Conservation (phyloP, 2,329 filamentous ascomycete species). For the Onygenales sp. region DNA sequence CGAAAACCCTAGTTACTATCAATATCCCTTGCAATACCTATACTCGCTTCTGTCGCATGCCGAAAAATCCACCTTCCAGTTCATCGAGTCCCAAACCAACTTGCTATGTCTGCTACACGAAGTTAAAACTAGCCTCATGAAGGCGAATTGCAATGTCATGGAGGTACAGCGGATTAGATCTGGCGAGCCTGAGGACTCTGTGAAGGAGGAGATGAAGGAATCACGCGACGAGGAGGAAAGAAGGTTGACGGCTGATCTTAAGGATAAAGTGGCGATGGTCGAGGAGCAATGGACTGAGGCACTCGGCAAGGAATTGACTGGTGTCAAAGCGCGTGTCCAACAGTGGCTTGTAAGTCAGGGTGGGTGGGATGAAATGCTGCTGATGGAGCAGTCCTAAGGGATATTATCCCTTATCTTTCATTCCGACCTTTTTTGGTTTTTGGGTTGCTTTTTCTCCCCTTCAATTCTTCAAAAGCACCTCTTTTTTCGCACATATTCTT, state of each 20-base stretch:
- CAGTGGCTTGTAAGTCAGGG: conserved; percentile 64
- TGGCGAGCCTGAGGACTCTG: conserved; percentile 33
- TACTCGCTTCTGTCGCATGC: conserved; percentile 77
- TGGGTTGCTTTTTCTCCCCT: conserved; percentile 12
- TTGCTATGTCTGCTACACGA: conserved; percentile 83
- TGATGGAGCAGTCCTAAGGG: conserved; percentile 31
- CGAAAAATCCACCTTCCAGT: conserved; percentile 89
- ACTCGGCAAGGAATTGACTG: conserved; percentile 65
- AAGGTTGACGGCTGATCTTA: conserved; percentile 70
- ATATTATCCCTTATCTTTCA: conserved; percentile 5
- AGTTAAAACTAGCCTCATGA: conserved; percentile 69
- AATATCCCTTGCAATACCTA: conserved; percentile 82
- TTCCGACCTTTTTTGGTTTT: conserved; percentile 14
- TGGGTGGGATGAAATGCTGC: conserved; percentile 77
- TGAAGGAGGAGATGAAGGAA: conserved; percentile 41
- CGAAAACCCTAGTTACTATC: conserved; percentile 74
- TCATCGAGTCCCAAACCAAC: conserved; percentile 91
- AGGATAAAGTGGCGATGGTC: conserved; percentile 85
- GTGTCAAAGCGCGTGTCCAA: conserved; percentile 64
- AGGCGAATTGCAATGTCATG: conserved; percentile 56
- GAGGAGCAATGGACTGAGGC: conserved; percentile 87
- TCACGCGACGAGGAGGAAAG: conserved; percentile 59
- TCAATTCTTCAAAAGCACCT: neutral
- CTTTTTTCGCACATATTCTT: neutral
- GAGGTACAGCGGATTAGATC: conserved; percentile 52